Evolutionary conservation across 140 eudicot species (phyloP).

Genomic region (Anethum foeniculum): DNA sequence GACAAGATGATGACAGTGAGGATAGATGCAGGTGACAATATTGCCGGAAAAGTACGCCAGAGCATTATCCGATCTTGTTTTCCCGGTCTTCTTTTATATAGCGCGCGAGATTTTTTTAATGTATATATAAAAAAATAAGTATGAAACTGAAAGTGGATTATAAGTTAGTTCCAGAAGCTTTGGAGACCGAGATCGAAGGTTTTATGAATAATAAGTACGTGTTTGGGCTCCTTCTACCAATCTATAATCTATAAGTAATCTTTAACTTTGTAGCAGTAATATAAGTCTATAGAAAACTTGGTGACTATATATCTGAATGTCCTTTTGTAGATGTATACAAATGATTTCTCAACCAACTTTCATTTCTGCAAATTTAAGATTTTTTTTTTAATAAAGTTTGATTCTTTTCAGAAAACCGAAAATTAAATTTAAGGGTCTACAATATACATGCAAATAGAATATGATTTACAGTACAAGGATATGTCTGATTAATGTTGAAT

Average conservation of each 20-base stretch:
- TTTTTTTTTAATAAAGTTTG: neutral
- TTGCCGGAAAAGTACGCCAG: constrained; percentile 17
- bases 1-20: constrained; percentile 15
- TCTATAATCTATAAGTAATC: neutral
- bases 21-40: constrained; percentile 5
- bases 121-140: no score
- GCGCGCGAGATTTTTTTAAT: no score
- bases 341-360: neutral
- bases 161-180: no score
- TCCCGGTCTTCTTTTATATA: neutral
- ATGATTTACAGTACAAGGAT: neutral
- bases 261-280: neutral
- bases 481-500: constrained; percentile 23
- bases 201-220: no score
- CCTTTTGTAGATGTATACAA: neutral
- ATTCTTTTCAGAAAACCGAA: neutral
- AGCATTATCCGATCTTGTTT: constrained; percentile 14
- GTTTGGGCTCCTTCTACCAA: no score
- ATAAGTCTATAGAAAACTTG: neutral
- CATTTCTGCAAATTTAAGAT: neutral
- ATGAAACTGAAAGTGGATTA: no score
- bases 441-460: neutral
- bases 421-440: neutral
- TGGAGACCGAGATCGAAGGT: no score
- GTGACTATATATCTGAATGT: neutral